Conservation (phyloP, 202 grass and related monocot species). For the Elaeis oleifera region DNA sequence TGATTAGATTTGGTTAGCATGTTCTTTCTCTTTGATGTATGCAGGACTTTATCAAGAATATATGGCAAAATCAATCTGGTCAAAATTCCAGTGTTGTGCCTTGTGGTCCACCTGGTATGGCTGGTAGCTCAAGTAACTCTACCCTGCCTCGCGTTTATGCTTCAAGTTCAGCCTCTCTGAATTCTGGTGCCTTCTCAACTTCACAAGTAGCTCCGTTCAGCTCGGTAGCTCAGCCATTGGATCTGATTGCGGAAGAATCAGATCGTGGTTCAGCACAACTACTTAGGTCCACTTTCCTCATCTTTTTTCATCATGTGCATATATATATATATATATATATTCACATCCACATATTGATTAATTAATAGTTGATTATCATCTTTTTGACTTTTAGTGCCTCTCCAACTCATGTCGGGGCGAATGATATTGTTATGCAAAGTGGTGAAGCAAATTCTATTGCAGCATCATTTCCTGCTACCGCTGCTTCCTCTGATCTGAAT, state of each 20-base stretch:
- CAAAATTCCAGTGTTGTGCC: conserved; percentile 55
- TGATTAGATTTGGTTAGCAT: no score
- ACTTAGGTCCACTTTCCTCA: conserved; percentile 35
- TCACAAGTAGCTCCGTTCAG: conserved; percentile 40
- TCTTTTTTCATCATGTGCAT: conserved; percentile 3
- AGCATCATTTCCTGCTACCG: conserved; percentile 41
- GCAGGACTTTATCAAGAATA: conserved; percentile 77
- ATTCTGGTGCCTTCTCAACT: conserved; percentile 31
- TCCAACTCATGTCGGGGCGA: conserved; percentile 33
- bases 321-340: background rate
- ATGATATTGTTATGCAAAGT: conserved; percentile 40
- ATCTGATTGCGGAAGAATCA: conserved; percentile 45
- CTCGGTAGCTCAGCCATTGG: conserved; percentile 48
- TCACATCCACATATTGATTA: no score
- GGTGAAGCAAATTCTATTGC: conserved; percentile 37
- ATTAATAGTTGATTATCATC: background rate
- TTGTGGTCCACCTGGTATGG: conserved; percentile 29
- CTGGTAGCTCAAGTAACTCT: conserved; percentile 27
- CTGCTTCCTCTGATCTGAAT: conserved; percentile 47
- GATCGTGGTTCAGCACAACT: conserved; percentile 43
- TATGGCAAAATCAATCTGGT: conserved; percentile 73
- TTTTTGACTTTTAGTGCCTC: conserved; percentile 32
- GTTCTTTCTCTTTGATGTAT: conserved; percentile 18
- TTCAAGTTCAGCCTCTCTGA: conserved; percentile 46
- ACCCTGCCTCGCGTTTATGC: conserved; percentile 46